Evolutionary conservation across 1,139 yeast genomes (phyloP).

Genomic region (Entelexis sorbosivorans): DNA sequence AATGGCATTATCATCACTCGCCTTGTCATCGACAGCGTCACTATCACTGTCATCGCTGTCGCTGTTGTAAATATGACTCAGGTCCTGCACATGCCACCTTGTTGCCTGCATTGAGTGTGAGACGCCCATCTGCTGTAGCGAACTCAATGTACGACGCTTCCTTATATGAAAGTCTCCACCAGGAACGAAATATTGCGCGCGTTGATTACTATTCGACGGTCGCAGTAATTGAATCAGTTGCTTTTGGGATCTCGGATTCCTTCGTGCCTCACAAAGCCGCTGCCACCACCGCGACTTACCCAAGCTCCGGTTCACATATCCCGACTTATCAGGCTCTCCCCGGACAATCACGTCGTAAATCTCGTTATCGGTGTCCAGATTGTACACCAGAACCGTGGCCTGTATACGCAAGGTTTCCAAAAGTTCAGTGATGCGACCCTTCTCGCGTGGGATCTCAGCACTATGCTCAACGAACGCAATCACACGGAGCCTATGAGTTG

Average conservation of each 20-base stretch:
- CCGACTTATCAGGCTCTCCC: slow-evolving; percentile 36
- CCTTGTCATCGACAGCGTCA: slow-evolving; percentile 18
- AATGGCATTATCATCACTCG: not conserved
- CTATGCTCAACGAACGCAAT: slow-evolving; percentile 77
- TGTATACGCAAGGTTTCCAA: slow-evolving; percentile 70
- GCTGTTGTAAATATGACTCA: slow-evolving; percentile 14
- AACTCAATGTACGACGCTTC: slow-evolving; percentile 31
- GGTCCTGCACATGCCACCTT: slow-evolving; percentile 13
- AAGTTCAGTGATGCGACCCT: slow-evolving; percentile 46
- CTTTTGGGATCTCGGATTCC: not conserved
- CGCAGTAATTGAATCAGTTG: not conserved
- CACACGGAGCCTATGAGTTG: slow-evolving; percentile 60
- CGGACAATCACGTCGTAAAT: slow-evolving; percentile 67
- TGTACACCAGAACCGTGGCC: slow-evolving; percentile 61
- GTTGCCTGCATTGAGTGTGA: slow-evolving; percentile 53
- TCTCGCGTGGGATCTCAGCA: slow-evolving; percentile 62
- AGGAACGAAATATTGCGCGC: slow-evolving; percentile 16
- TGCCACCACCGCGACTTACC: slow-evolving; percentile 52
- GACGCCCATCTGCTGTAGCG: slow-evolving; percentile 55
- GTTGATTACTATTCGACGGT: slow-evolving; percentile 9
- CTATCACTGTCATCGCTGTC: slow-evolving; percentile 9
- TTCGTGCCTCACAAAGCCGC: slow-evolving; percentile 34
- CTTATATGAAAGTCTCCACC: slow-evolving; percentile 11
- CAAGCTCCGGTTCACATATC: slow-evolving; percentile 34
- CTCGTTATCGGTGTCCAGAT: slow-evolving; percentile 52